Percentiles rank a stretch among this genome's conserved stretches.
Evolutionary conservation across 2,329 filamentous ascomycete species (phyloP).

Genomic region (Ceratocystiopsis minuta): DNA sequence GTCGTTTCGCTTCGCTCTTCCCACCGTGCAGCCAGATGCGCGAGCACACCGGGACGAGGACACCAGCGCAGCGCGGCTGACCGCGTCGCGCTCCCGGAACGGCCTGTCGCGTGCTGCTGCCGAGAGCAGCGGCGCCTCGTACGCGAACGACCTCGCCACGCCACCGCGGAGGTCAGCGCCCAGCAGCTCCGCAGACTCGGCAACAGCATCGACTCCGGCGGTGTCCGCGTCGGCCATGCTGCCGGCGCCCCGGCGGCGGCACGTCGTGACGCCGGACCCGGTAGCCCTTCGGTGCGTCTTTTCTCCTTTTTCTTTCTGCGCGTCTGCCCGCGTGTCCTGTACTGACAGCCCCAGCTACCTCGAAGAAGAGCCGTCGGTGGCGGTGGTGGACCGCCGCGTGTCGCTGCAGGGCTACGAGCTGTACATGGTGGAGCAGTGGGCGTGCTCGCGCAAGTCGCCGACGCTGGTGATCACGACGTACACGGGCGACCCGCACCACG

Average conservation of each 20-base stretch:
- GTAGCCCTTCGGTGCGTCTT: slow-evolving; percentile 32
- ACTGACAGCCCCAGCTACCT: slow-evolving; percentile 41
- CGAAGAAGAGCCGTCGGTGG: slow-evolving; percentile 64
- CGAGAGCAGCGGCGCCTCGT: too few relatives aligned
- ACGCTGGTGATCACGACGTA: slow-evolving; percentile 87
- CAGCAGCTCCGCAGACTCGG: too few relatives aligned
- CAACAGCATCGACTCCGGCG: too few relatives aligned
- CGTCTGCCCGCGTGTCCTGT: too few relatives aligned
- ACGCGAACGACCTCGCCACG: too few relatives aligned
- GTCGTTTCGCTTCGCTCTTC: too few relatives aligned
- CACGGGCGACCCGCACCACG: slow-evolving; percentile 68
- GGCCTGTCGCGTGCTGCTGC: too few relatives aligned
- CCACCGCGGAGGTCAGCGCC: too few relatives aligned
- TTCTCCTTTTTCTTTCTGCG: not conserved
- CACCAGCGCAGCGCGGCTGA: too few relatives aligned
- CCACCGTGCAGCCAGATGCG: too few relatives aligned
- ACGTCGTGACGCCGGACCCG: slow-evolving; percentile 40
- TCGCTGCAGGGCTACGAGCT: slow-evolving; percentile 71
- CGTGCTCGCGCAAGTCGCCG: slow-evolving; percentile 74
- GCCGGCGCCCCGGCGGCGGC: slow-evolving; percentile 18
- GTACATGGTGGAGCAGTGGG: slow-evolving; percentile 95
- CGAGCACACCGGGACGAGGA: too few relatives aligned
- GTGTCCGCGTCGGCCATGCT: not conserved
- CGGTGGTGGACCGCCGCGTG: slow-evolving; percentile 53
- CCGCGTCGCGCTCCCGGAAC: too few relatives aligned